Percentiles rank a stretch among this genome's conserved stretches.
Evolutionary conservation across 768 basidiomycete species (phyloP).

Genomic region (Erythrobasidium yunnanense): DNA sequence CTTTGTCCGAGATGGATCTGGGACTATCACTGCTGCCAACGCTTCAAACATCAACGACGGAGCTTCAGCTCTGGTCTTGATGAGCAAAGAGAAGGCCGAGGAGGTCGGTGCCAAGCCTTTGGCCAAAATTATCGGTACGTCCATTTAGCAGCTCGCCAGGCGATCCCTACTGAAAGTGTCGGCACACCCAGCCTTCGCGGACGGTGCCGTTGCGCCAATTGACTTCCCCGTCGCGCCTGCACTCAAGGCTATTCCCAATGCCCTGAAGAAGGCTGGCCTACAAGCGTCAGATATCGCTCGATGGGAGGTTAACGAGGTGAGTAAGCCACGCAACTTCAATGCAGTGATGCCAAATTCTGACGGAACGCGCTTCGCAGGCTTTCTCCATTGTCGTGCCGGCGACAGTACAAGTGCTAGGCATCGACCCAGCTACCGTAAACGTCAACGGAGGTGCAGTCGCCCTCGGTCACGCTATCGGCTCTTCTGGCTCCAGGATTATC

Average conservation of each 20-base stretch:
- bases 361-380: slow-evolving; percentile 44
- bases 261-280: slow-evolving; percentile 75
- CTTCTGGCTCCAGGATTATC: slow-evolving; percentile 84
- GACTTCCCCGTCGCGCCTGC: slow-evolving; percentile 96
- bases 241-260: slow-evolving; percentile 66
- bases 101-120: slow-evolving; percentile 83
- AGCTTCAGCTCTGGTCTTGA: slow-evolving; percentile 86
- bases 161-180: too few species aligned
- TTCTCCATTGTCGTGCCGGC: slow-evolving; percentile 89
- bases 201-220: slow-evolving; percentile 89
- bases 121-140: slow-evolving; percentile 86
- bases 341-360: background rate
- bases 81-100: slow-evolving; percentile 82
- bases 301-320: slow-evolving; percentile 81
- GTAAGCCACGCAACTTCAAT: background rate
- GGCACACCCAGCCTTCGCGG: slow-evolving; percentile 85
- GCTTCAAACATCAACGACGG: slow-evolving; percentile 81
- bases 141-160: background rate
- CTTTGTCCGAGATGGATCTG: slow-evolving; percentile 64
- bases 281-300: slow-evolving; percentile 70
- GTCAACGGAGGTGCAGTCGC: slow-evolving; percentile 76
- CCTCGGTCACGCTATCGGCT: slow-evolving; percentile 90
- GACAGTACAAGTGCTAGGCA: slow-evolving; percentile 71
- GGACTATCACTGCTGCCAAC: slow-evolving; percentile 89
- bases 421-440: slow-evolving; percentile 53